Conservation (phyloP, 306 rosid genomes). For the Herpetospermum pedunculosum region DNA sequence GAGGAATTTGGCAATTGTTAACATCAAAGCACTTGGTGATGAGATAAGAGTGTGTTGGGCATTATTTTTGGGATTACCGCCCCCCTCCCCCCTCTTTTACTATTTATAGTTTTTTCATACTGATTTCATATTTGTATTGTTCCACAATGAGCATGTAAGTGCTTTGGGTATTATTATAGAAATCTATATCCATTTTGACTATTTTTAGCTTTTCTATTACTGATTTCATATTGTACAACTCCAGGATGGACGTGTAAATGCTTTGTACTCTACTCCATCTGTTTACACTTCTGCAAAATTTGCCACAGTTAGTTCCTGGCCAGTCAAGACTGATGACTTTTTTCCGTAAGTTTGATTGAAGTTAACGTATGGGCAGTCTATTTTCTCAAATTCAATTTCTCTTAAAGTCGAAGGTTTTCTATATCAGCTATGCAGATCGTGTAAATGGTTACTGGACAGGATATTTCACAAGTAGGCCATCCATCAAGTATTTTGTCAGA, state of each 20-base stretch:
- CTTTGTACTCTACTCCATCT: conserved; percentile 81
- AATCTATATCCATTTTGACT: not conserved
- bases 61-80: not conserved
- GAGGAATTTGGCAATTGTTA: not conserved
- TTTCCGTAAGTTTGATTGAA: conserved; percentile 63
- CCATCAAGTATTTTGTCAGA: conserved; percentile 73
- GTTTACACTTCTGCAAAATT: conserved; percentile 84
- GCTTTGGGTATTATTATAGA: not conserved
- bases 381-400: conserved; percentile 7
- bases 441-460: conserved; percentile 94
- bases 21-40: not conserved
- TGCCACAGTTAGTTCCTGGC: conserved; percentile 77
- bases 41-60: not conserved
- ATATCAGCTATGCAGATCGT: conserved; percentile 78
- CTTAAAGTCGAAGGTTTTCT: conserved; percentile 15
- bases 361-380: not conserved
- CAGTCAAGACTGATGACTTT: conserved; percentile 74
- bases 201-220: not conserved
- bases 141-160: not conserved
- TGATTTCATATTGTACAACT: conserved; percentile 11
- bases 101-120: not conserved
- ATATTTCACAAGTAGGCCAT: conserved; percentile 91
- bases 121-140: not conserved
- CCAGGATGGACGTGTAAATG: conserved; percentile 92
- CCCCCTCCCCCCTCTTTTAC: no score